Evolutionary conservation across 2,329 filamentous ascomycete species (phyloP).

Genomic region (Colletotrichum musicola): DNA sequence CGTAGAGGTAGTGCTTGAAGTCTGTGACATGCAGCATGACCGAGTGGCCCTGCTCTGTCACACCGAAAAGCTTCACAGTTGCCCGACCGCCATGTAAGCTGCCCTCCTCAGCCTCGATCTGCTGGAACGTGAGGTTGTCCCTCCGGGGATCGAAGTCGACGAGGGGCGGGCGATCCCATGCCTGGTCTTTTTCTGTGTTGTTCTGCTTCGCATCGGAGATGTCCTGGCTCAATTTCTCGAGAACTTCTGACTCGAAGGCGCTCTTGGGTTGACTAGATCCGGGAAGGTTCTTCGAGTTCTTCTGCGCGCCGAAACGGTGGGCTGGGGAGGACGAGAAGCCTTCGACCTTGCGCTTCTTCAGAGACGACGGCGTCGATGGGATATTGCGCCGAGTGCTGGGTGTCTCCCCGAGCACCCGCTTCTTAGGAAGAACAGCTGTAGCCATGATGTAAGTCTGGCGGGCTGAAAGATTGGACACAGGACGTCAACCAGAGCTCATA

Average conservation of each 20-base stretch:
- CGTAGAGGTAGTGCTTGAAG: constrained; percentile 96
- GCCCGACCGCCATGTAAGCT: constrained; percentile 80
- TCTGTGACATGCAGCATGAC: constrained; percentile 95
- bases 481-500: constrained; percentile 27
- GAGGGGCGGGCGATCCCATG: constrained; percentile 79
- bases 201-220: constrained; percentile 86
- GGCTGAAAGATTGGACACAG: not conserved
- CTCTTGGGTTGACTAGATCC: constrained; percentile 87
- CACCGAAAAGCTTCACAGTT: constrained; percentile 92
- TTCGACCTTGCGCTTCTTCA: constrained; percentile 90
- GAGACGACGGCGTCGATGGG: constrained; percentile 65
- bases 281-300: constrained; percentile 70
- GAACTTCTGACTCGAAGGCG: constrained; percentile 90
- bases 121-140: constrained; percentile 88
- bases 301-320: constrained; percentile 72
- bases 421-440: constrained; percentile 71
- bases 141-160: constrained; percentile 66
- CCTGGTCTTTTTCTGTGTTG: constrained; percentile 93
- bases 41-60: constrained; percentile 86
- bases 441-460: constrained; percentile 54
- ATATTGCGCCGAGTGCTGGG: constrained; percentile 74
- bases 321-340: constrained; percentile 67
- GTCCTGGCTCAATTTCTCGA: constrained; percentile 96
- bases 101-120: constrained; percentile 95
- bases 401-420: constrained; percentile 78